Evolutionary conservation across 148 eudicot genomes (phyloP), one percentile per base, ranked within the genome.

Genomic region (Heliosperma pusillum): DNA sequence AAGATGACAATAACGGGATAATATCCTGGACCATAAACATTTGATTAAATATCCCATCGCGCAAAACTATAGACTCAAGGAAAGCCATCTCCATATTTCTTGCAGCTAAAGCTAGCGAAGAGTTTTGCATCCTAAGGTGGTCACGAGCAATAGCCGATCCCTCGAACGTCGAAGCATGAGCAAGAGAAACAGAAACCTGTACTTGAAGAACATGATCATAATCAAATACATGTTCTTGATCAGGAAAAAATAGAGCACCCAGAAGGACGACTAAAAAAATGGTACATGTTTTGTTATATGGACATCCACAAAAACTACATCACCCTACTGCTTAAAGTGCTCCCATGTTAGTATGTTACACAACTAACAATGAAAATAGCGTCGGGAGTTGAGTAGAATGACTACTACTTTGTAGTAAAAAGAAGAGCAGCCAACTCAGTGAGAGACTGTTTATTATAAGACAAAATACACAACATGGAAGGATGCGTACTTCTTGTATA

Each of bases 141-240:
- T 88, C 86, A 25, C 84, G 80, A 26, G 86, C 87, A 47, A 82
- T 74, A 79, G 73, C 80, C 20, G 89, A 90, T 69, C 86, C 88
- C 78, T 84, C 85, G 26, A 87, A 55, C 78, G 82, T 80, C 27
- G 88, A 86, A 67, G 88, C 90, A 84, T 88, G 92, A 78, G 85
- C 88, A 70, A 90, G 90, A 71, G 92, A 88, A 76, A 88, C 90
- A 42, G 89, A 87, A 44, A 87, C 90, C 96, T 90, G 79, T 45
- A 59, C 20, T 62, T 58, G 26, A 47, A 40, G 66, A 50, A 76
- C 63, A 20, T 36, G 53, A 17, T 15, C 57, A 27, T 44, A 22
- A 29, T 67, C 52, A 78, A 66, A 33, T 27, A 47, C 29, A 26
- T 9, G 33, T 67, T 67, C 59, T 45, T 12, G 26, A 52, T 53